Percentiles rank a stretch among this genome's conserved stretches.
phyloP scores from a whole-genome alignment of 129 eudicot species.

The Mikania micrantha region DNA sequence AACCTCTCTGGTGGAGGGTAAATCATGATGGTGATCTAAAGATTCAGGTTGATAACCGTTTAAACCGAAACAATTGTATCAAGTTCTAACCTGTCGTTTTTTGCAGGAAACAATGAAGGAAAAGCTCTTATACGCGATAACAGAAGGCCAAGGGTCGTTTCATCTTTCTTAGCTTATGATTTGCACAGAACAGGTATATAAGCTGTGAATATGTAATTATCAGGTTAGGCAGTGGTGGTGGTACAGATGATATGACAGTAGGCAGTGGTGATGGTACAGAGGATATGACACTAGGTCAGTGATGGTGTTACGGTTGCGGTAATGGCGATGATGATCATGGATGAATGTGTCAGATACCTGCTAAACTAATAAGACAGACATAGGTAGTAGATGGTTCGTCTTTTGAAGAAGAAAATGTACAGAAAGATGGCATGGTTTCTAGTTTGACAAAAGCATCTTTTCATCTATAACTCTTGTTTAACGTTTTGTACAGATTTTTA shows the following conservation, averaged over 20 bases:
- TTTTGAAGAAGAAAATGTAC: slow-evolving; percentile 24
- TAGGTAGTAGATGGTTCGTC: slow-evolving; percentile 20
- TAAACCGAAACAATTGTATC: neutral
- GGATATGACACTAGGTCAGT: neutral
- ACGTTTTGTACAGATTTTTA: slow-evolving; percentile 18
- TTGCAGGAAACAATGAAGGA: slow-evolving; percentile 84
- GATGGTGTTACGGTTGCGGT: too few relatives aligned
- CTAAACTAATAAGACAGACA: slow-evolving; percentile 12
- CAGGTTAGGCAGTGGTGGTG: slow-evolving; percentile 46
- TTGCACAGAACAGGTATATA: slow-evolving; percentile 27
- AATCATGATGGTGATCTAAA: neutral
- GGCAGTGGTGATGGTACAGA: slow-evolving; percentile 6
- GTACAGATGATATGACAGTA: slow-evolving; percentile 12
- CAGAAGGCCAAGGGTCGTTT: slow-evolving; percentile 96
- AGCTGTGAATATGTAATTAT: slow-evolving; percentile 46
- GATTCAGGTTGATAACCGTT: neutral
- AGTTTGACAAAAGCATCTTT: slow-evolving; percentile 14
- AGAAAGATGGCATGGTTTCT: slow-evolving; percentile 23
- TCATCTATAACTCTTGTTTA: slow-evolving; percentile 9
- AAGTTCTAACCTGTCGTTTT: neutral
- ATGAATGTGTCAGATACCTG: slow-evolving; percentile 17
- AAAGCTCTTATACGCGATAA: slow-evolving; percentile 79
- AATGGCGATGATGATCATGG: neutral
- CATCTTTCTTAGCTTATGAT: slow-evolving; percentile 52
- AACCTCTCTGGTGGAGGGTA: neutral